phyloP scores from a whole-genome alignment of 2,329 filamentous ascomycete species.

The Aspergillus candidus region DNA sequence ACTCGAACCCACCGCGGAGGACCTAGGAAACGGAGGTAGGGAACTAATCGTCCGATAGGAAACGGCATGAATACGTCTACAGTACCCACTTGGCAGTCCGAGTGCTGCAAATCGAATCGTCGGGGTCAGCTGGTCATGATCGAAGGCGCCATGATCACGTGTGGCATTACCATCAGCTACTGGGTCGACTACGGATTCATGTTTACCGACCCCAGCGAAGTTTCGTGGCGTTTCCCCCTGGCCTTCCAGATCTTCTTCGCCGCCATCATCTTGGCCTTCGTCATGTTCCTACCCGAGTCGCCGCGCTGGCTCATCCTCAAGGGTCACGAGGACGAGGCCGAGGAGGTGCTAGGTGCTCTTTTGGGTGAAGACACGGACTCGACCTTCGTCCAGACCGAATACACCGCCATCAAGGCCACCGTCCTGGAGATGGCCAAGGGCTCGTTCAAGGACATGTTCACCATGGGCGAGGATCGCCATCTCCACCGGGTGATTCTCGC shows the following conservation, averaged over 20 bases:
- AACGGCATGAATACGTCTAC: constrained; percentile 50
- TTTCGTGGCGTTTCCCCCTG: constrained; percentile 53
- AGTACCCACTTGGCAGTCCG: constrained; percentile 48
- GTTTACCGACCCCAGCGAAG: constrained; percentile 44
- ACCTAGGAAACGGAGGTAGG: background rate
- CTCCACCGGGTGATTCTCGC: constrained; percentile 51
- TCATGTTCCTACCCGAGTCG: constrained; percentile 50
- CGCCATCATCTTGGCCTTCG: constrained; percentile 44
- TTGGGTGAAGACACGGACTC: constrained; percentile 44
- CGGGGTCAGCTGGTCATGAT: constrained; percentile 50
- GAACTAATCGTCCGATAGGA: constrained; percentile 3
- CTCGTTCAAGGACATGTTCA: constrained; percentile 54
- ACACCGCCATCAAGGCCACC: constrained; percentile 49
- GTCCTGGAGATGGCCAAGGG: constrained; percentile 45
- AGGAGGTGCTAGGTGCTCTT: constrained; percentile 43
- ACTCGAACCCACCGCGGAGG: background rate
- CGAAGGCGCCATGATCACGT: constrained; percentile 48
- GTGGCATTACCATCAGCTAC: constrained; percentile 46
- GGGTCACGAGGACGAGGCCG: constrained; percentile 48
- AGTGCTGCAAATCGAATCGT: constrained; percentile 47
- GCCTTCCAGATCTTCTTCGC: constrained; percentile 55
- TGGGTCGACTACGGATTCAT: constrained; percentile 50
- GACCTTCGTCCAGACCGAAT: constrained; percentile 42
- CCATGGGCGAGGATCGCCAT: constrained; percentile 51
- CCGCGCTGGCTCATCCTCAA: constrained; percentile 55